Conservation (phyloP, 208 protist species). For the Wallacemonas rigidus region DNA sequence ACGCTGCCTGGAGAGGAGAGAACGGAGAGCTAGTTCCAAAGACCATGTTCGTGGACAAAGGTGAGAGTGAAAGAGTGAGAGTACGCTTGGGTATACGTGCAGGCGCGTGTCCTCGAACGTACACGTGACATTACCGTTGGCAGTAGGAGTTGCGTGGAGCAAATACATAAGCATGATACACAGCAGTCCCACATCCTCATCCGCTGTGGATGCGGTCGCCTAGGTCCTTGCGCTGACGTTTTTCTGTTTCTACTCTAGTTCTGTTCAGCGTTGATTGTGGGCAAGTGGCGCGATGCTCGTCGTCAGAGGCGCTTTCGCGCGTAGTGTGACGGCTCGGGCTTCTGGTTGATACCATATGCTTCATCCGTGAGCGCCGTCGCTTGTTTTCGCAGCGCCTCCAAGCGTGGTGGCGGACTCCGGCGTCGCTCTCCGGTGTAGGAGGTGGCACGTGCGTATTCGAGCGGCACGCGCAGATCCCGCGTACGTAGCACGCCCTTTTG, state of each 20-base stretch:
- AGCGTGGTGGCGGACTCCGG: conserved; percentile 23
- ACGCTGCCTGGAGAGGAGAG: not conserved
- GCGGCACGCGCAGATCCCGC: conserved; percentile 16
- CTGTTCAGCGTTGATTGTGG: too few relatives aligned
- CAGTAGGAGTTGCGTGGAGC: too few relatives aligned
- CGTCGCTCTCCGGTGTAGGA: conserved; percentile 5
- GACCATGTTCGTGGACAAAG: too few relatives aligned
- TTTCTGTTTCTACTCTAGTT: not conserved
- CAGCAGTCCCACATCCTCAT: too few relatives aligned
- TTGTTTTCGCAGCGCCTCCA: conserved; percentile 35
- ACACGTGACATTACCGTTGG: too few relatives aligned
- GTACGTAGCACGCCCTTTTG: conserved; percentile 19
- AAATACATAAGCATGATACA: too few relatives aligned
- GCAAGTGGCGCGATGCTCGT: not conserved
- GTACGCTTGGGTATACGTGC: too few relatives aligned
- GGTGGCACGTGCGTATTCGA: not conserved
- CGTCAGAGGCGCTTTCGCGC: conserved; percentile 2
- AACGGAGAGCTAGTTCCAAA: not conserved
- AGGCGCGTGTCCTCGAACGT: too few relatives aligned
- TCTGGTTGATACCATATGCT: conserved; percentile 46
- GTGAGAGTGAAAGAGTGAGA: too few relatives aligned
- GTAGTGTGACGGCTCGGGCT: conserved; percentile 15
- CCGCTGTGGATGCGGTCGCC: too few relatives aligned
- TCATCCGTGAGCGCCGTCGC: conserved; percentile 48
- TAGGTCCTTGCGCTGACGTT: too few relatives aligned